phyloP scores from a whole-genome alignment of 495 filamentous ascomycete species.

The Lepidopterella palustris region DNA sequence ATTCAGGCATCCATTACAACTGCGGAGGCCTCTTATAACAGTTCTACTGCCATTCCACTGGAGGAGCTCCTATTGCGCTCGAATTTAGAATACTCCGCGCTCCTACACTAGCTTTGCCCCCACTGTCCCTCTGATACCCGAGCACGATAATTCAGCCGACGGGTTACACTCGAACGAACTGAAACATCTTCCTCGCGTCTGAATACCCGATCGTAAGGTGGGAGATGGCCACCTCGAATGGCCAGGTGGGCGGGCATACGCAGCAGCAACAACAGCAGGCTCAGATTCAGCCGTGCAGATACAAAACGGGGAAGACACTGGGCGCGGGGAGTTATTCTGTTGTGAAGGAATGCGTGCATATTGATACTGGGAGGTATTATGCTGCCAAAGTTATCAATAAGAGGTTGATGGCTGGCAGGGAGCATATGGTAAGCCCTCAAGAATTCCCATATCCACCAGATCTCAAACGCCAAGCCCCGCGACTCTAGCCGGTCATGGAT shows the following conservation, averaged over 20 bases:
- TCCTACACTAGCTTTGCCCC: background rate
- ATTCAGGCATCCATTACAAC: background rate
- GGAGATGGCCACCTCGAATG: background rate
- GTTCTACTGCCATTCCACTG: too few relatives aligned
- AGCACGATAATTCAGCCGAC: too few relatives aligned
- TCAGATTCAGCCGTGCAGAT: slow-evolving; percentile 73
- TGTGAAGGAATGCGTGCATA: slow-evolving; percentile 99
- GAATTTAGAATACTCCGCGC: background rate
- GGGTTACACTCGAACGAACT: too few relatives aligned
- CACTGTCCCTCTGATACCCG: too few relatives aligned
- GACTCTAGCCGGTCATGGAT: background rate
- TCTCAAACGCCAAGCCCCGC: too few relatives aligned
- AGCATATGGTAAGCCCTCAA: slow-evolving; percentile 94
- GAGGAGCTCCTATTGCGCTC: background rate
- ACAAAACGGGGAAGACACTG: slow-evolving; percentile 97
- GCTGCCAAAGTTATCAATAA: slow-evolving; percentile 99
- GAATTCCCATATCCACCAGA: too few relatives aligned
- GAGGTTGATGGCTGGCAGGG: slow-evolving; percentile 90
- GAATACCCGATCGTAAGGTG: too few relatives aligned
- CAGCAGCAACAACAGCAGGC: slow-evolving; percentile 38
- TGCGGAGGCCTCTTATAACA: background rate
- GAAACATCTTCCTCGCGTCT: too few relatives aligned
- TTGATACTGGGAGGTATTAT: slow-evolving; percentile 96
- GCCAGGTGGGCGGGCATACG: background rate
- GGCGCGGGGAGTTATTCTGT: slow-evolving; percentile 96